phyloP scores from a whole-genome alignment of 306 rosid species.

The Quercus berberidifolia region DNA sequence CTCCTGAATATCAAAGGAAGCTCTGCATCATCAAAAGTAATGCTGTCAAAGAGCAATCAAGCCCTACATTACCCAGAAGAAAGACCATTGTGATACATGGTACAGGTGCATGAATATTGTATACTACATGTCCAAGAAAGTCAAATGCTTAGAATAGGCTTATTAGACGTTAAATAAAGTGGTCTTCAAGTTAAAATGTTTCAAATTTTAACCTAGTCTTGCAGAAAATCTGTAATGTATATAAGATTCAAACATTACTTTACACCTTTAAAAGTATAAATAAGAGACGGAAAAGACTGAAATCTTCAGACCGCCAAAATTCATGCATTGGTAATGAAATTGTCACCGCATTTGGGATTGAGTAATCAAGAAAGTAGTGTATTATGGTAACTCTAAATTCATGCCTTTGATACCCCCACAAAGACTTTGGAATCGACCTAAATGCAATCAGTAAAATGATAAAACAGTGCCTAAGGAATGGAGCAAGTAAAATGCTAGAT shows the following conservation, averaged over 20 bases:
- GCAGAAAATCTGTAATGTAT: not conserved
- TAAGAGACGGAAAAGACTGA: not conserved
- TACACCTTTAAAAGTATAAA: not conserved
- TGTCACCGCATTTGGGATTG: not conserved
- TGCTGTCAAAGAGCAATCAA: not conserved
- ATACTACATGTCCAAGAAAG: not conserved
- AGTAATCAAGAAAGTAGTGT: not conserved
- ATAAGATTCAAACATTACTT: not conserved
- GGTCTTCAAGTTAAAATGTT: not conserved
- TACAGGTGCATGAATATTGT: not conserved
- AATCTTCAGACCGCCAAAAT: not conserved
- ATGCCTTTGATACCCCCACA: not conserved
- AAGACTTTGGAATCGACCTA: not conserved
- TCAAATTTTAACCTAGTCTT: not conserved
- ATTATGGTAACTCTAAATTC: too few species aligned
- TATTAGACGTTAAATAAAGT: not conserved
- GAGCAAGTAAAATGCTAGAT: not conserved
- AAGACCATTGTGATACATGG: not conserved
- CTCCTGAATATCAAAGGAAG: not conserved
- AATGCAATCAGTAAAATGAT: not conserved
- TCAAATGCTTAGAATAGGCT: not conserved
- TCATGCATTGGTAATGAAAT: not conserved
- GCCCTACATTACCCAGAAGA: not conserved
- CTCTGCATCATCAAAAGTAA: not conserved
- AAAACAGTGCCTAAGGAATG: not conserved